Evolutionary conservation across 2,329 filamentous ascomycete genomes (phyloP).

Genomic region (Pestalotiopsis sp.): DNA sequence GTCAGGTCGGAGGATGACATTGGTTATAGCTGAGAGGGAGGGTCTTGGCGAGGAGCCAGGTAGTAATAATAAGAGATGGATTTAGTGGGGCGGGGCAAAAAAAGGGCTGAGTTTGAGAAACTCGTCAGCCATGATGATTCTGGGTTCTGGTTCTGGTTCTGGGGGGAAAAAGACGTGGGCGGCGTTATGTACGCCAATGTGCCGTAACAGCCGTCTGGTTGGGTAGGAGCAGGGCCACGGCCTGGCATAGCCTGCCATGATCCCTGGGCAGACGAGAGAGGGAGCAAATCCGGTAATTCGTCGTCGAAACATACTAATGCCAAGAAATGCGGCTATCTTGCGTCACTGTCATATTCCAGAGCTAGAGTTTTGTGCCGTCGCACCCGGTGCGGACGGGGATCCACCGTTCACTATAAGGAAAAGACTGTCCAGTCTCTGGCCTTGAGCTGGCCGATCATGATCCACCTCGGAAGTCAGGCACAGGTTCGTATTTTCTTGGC

Average conservation of each 20-base stretch:
- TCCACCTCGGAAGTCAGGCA: neutral
- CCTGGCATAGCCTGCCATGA: neutral
- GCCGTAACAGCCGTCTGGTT: constrained; percentile 6
- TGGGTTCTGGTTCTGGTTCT: neutral
- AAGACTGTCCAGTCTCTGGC: neutral
- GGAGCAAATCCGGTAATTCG: constrained; percentile 1
- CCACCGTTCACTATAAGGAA: neutral
- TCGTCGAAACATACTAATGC: constrained; percentile 23
- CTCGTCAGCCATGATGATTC: neutral
- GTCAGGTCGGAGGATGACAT: constrained; percentile 11
- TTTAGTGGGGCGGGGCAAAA: neutral
- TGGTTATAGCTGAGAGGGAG: neutral
- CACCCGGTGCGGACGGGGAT: neutral
- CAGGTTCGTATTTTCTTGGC: neutral
- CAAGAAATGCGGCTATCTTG: constrained; percentile 20
- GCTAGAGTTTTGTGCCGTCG: constrained; percentile 5
- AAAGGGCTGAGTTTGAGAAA: neutral
- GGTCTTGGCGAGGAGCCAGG: neutral
- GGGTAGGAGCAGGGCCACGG: neutral
- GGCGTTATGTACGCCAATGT: constrained; percentile 1
- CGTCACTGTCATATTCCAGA: constrained; percentile 12
- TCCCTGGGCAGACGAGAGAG: neutral
- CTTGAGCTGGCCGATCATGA: neutral
- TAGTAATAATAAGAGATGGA: neutral
- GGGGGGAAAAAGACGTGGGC: neutral